These are phyloP conservation scores for Micractinium sp. DNA, from an alignment of 139 green algal genomes.

Conservation along the genomic window DNA sequence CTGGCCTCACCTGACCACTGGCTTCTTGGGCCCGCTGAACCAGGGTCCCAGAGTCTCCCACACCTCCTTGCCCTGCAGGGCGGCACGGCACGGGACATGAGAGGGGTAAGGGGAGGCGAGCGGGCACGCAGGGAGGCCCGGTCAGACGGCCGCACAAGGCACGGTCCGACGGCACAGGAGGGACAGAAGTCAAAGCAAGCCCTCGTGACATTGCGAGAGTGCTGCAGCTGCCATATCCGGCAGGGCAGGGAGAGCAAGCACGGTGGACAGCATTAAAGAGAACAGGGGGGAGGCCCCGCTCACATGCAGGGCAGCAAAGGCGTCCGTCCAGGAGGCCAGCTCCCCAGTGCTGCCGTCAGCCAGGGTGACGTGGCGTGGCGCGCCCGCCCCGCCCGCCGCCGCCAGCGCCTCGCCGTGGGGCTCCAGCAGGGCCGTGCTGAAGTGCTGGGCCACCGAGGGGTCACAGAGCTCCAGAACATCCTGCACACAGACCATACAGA, in stretches of 20 bases:
- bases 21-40: background rate
- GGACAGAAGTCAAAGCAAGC: too few relatives aligned
- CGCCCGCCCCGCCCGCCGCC: background rate
- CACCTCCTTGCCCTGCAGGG: constrained; percentile 20
- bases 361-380: background rate
- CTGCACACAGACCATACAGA: background rate
- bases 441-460: background rate
- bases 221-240: background rate
- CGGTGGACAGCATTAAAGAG: background rate
- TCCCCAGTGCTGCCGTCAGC: background rate
- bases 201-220: too few relatives aligned
- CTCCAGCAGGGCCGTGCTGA: background rate
- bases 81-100: background rate
- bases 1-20: constrained; percentile 10
- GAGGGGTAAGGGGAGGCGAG: background rate
- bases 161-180: too few relatives aligned
- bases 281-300: background rate
- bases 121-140: background rate
- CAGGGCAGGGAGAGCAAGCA: background rate
- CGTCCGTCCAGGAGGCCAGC: background rate
- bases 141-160: background rate
- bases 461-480: background rate
- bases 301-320: constrained; percentile 11
- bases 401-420: background rate
- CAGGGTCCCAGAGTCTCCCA: background rate